Evolutionary conservation across 169 alveolate genomes (phyloP).

Genomic region (Babesia bigemina): DNA sequence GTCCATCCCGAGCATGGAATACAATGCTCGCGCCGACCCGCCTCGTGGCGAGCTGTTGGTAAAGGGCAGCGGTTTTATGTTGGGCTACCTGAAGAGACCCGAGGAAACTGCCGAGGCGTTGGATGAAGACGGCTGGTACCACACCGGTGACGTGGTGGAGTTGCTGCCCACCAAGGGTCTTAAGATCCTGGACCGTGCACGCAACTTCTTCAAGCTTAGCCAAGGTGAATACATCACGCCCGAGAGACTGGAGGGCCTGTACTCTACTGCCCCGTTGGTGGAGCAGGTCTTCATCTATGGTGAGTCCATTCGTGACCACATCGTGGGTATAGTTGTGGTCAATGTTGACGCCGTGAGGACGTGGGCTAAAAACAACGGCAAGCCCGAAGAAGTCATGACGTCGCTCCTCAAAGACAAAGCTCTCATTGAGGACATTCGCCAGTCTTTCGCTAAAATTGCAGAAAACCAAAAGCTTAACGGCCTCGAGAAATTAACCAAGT

Average conservation of each 20-base stretch:
- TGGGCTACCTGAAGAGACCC: constrained; percentile 86
- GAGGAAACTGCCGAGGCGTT: constrained; percentile 85
- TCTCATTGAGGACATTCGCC: constrained; percentile 32
- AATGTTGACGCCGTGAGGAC: constrained; percentile 49
- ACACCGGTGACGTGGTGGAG: constrained; percentile 92
- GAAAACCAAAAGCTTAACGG: constrained; percentile 69
- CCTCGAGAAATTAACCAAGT: constrained; percentile 79
- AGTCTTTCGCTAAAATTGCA: constrained; percentile 59
- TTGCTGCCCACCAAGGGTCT: constrained; percentile 82
- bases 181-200: constrained; percentile 92
- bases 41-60: constrained; percentile 79
- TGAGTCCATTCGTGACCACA: constrained; percentile 62
- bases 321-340: constrained; percentile 68
- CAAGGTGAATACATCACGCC: constrained; percentile 97
- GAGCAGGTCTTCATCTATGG: constrained; percentile 80
- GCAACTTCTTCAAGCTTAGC: constrained; percentile 91
- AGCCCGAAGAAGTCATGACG: constrained; percentile 22
- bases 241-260: constrained; percentile 88
- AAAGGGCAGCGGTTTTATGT: constrained; percentile 84
- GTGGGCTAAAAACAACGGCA: constrained; percentile 63
- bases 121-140: constrained; percentile 90
- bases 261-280: constrained; percentile 66
- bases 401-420: constrained; percentile 21
- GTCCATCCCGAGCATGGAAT: constrained; percentile 70
- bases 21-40: constrained; percentile 75